A percentile compares a stretch with the other conserved stretches of the same genome.
Conservation (phyloP, 306 rosid species). For the Acacia melanoxylon region DNA sequence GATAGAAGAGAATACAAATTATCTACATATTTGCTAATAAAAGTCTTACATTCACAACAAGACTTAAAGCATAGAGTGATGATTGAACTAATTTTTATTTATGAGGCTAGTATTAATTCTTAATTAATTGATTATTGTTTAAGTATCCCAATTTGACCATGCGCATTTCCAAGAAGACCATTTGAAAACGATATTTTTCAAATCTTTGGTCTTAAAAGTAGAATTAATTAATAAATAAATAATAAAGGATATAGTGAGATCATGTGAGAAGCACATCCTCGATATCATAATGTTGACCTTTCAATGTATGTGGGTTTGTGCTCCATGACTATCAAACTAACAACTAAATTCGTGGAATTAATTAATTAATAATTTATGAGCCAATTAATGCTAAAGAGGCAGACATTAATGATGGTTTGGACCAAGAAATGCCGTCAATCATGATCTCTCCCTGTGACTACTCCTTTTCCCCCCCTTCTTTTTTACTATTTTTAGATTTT, state of each 20-base stretch:
- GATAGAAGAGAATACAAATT: no score
- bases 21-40: no score
- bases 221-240: background rate
- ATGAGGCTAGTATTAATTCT: no score
- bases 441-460: background rate
- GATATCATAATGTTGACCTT: slow-evolving; percentile 27
- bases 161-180: background rate
- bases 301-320: background rate
- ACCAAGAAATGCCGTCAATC: slow-evolving; percentile 12
- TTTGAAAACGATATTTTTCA: background rate
- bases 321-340: background rate
- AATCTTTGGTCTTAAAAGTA: background rate
- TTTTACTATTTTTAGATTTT: no score
- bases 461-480: no score
- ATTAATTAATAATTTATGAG: slow-evolving; percentile 1
- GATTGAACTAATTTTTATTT: background rate
- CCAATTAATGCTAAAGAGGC: background rate
- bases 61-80: no score
- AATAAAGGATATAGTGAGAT: background rate
- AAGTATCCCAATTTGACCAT: background rate
- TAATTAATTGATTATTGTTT: background rate
- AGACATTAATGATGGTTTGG: slow-evolving; percentile 30
- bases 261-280: slow-evolving; percentile 1
- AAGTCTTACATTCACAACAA: no score
- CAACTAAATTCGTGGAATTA: background rate